phyloP scores from a whole-genome alignment of 345 rosid genomes.

The Pistacia vera region DNA sequence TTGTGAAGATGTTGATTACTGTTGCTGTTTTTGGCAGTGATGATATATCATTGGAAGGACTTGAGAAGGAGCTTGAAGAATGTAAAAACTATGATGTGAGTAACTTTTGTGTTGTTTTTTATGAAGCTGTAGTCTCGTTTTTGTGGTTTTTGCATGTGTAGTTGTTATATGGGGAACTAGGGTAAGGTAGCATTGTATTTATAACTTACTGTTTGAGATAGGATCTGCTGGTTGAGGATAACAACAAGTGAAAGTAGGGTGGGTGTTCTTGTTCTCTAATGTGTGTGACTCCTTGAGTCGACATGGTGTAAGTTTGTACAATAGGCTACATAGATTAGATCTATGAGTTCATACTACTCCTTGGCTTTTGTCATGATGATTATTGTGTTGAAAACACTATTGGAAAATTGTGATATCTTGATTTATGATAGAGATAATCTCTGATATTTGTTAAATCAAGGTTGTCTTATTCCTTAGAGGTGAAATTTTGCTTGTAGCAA shows the following conservation, averaged over 20 bases:
- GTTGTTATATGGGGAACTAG: conserved; percentile 1
- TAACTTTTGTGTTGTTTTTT: neutral
- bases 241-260: neutral
- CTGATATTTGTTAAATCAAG: no score
- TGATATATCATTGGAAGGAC: conserved; percentile 91
- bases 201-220: neutral
- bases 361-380: neutral
- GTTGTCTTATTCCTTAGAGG: no score
- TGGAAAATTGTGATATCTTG: neutral
- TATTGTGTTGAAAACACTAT: neutral
- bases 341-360: neutral
- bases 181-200: neutral
- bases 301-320: neutral
- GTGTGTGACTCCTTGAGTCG: neutral
- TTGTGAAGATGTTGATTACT: neutral
- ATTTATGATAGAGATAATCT: no score
- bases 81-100: conserved; percentile 86
- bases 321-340: neutral
- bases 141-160: neutral
- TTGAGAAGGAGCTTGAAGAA: conserved; percentile 90
- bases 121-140: neutral
- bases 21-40: conserved; percentile 48
- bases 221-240: neutral
- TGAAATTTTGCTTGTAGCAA: no score
- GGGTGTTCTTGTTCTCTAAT: neutral